Percentiles rank a stretch among this genome's conserved stretches.
These are phyloP conservation scores for Cordyceps tenuipes DNA, from an alignment of 2,329 filamentous ascomycete species.

Conservation along the genomic window DNA sequence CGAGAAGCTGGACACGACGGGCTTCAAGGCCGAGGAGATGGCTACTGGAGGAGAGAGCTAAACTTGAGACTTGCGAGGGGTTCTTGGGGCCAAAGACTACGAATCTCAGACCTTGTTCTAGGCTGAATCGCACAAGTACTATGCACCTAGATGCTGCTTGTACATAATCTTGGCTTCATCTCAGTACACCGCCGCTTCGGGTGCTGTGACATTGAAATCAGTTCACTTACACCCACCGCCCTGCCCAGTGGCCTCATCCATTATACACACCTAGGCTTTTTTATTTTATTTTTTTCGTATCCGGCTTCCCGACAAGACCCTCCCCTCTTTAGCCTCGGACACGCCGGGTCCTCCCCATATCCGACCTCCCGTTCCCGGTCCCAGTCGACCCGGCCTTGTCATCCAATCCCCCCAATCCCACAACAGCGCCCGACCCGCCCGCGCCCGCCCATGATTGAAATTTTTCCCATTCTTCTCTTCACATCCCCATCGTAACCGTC, in stretches of 20 bases:
- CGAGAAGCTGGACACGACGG: not conserved
- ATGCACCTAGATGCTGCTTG: too few relatives aligned
- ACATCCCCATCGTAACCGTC: not conserved
- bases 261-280: too few relatives aligned
- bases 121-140: too few relatives aligned
- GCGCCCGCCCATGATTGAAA: not conserved
- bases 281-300: too few relatives aligned
- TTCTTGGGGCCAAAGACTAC: not conserved
- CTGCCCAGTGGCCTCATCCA: too few relatives aligned
- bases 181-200: too few relatives aligned
- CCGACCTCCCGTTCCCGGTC: not conserved
- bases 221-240: too few relatives aligned
- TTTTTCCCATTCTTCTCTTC: not conserved
- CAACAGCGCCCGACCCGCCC: not conserved
- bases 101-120: too few relatives aligned
- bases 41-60: constrained; percentile 1
- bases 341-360: not conserved
- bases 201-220: too few relatives aligned
- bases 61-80: not conserved
- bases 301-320: too few relatives aligned
- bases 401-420: not conserved
- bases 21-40: constrained; percentile 2
- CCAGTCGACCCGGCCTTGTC: not conserved
- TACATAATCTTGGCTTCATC: too few relatives aligned
- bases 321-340: not conserved